These are phyloP conservation scores for Allium cepa DNA, from an alignment of 106 monocot species.

Conservation along the genomic window DNA sequence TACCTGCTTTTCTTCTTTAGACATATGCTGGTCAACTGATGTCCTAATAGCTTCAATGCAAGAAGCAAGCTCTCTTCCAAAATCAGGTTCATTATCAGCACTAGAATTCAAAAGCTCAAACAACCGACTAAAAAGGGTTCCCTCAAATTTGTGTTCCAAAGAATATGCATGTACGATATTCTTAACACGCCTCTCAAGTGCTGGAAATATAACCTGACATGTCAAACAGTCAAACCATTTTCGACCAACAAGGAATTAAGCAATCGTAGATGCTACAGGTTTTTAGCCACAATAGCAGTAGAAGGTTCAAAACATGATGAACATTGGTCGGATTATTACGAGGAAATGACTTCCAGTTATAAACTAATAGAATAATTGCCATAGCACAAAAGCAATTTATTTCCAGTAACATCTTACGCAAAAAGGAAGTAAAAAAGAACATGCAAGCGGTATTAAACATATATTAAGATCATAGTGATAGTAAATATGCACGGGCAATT, in stretches of 20 bases:
- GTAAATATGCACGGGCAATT: no score
- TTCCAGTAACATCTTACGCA: no score
- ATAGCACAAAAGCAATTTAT: no score
- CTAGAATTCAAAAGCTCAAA: constrained; percentile 47
- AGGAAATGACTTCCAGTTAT: no score
- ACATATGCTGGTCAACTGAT: constrained; percentile 78
- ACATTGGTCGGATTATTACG: no score
- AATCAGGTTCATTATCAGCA: constrained; percentile 31
- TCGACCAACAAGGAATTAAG: neutral
- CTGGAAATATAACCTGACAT: constrained; percentile 75
- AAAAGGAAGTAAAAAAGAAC: no score
- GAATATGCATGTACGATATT: constrained; percentile 80
- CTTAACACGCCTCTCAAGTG: constrained; percentile 83
- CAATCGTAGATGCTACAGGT: no score
- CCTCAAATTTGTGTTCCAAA: constrained; percentile 78
- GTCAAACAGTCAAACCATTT: neutral
- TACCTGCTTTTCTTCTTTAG: constrained; percentile 93
- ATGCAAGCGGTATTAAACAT: no score
- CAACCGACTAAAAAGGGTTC: constrained; percentile 52
- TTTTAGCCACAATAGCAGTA: no score
- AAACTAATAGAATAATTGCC: no score
- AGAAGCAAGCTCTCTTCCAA: constrained; percentile 58
- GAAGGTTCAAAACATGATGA: no score
- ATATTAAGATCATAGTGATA: no score
- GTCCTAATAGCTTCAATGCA: constrained; percentile 71